These are phyloP conservation scores for Colletotrichum scovillei DNA, from an alignment of 2,329 filamentous ascomycete species.

Conservation along the genomic window DNA sequence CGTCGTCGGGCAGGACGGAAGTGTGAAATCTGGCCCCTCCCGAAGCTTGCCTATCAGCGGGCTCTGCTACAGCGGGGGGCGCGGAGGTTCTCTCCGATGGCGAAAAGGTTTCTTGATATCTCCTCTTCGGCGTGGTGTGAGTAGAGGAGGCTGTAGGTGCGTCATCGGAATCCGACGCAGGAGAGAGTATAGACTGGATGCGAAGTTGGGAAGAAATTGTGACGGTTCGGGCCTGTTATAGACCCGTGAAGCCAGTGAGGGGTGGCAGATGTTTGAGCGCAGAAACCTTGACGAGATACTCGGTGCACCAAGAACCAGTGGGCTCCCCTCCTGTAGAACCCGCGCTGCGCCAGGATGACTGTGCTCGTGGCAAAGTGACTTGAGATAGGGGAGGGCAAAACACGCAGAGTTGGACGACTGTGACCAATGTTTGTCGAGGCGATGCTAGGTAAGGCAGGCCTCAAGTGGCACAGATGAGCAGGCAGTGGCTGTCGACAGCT, in stretches of 20 bases:
- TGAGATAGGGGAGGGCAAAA: conserved; percentile 29
- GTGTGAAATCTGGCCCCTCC: conserved; percentile 33
- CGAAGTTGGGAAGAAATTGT: conserved; percentile 63
- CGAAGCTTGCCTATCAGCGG: conserved; percentile 40
- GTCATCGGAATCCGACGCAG: conserved; percentile 53
- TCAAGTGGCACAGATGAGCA: conserved; percentile 13
- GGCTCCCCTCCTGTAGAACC: conserved; percentile 17
- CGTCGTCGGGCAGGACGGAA: conserved; percentile 40
- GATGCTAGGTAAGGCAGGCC: conserved; percentile 25
- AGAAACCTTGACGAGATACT: conserved; percentile 14
- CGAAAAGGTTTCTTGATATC: conserved; percentile 49
- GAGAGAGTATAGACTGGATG: conserved; percentile 64
- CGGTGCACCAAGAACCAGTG: conserved; percentile 25
- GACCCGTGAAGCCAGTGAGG: conserved; percentile 45
- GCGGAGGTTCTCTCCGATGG: conserved; percentile 42
- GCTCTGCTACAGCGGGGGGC: conserved; percentile 25
- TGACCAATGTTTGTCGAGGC: conserved; percentile 25
- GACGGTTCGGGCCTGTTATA: conserved; percentile 54
- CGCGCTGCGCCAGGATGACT: conserved; percentile 20
- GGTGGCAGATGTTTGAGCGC: conserved; percentile 8
- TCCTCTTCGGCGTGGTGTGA: conserved; percentile 49
- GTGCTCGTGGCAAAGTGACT: conserved; percentile 11
- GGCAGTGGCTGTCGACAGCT: conserved; percentile 14
- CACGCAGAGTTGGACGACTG: not conserved
- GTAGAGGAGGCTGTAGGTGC: conserved; percentile 44